phyloP scores from a whole-genome alignment of 192 early-diverging fungal genomes.

The Jimgerdemannia lactiflua region DNA sequence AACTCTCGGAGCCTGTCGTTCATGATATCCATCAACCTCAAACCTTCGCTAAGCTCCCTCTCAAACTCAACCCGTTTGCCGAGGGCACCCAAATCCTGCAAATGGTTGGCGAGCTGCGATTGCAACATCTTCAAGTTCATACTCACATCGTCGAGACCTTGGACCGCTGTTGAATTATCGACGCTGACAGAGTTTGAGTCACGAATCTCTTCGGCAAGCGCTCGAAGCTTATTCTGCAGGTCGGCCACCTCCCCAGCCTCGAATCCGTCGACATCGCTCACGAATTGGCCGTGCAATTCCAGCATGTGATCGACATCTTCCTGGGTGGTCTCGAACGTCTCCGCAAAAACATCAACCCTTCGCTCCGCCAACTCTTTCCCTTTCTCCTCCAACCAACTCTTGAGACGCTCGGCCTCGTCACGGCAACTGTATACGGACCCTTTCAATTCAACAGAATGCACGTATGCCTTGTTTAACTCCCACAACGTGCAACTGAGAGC shows the following conservation, averaged over 20 bases:
- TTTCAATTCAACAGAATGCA: slow-evolving; percentile 6
- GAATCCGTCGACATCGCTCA: not conserved
- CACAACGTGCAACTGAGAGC: slow-evolving; percentile 3
- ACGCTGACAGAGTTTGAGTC: not conserved
- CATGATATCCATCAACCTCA: slow-evolving; percentile 9
- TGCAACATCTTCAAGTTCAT: slow-evolving; percentile 10
- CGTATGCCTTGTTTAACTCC: slow-evolving; percentile 7
- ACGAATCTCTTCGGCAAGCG: not conserved
- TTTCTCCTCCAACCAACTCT: slow-evolving; percentile 20
- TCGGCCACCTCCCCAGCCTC: not conserved
- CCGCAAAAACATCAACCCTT: slow-evolving; percentile 22
- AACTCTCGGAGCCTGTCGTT: slow-evolving; percentile 22
- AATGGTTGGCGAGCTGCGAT: slow-evolving; percentile 12
- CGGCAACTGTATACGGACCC: slow-evolving; percentile 8
- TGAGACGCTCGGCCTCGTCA: slow-evolving; percentile 9
- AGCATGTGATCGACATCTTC: not conserved
- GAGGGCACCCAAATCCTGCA: slow-evolving; percentile 14
- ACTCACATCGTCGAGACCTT: slow-evolving; percentile 15
- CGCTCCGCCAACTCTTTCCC: slow-evolving; percentile 5
- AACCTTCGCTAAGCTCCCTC: slow-evolving; percentile 4
- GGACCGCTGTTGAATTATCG: slow-evolving; percentile 12
- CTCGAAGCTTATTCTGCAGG: slow-evolving; percentile 1
- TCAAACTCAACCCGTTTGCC: slow-evolving; percentile 11
- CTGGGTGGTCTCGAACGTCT: not conserved
- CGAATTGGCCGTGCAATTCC: not conserved